Conservation (phyloP, 345 rosid genomes). For the Adansonia digitata region DNA sequence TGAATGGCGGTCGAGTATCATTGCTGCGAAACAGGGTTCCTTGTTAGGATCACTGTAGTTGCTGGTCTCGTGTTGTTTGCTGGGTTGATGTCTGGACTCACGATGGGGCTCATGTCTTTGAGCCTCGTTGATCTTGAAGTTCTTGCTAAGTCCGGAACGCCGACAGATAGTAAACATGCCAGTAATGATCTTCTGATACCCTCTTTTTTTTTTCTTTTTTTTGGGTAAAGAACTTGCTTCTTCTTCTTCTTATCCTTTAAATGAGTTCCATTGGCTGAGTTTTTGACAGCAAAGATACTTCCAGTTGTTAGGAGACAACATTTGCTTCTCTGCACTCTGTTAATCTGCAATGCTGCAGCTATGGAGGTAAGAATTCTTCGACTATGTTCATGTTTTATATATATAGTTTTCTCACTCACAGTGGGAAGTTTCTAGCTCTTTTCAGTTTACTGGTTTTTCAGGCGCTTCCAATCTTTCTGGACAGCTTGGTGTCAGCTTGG, state of each 20-base stretch:
- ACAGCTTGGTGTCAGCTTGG: conserved; percentile 48
- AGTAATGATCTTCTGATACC: conserved; percentile 23
- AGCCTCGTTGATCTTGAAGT: conserved; percentile 75
- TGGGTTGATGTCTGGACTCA: conserved; percentile 68
- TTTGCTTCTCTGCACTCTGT: conserved; percentile 56
- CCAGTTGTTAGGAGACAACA: conserved; percentile 64
- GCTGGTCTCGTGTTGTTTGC: conserved; percentile 48
- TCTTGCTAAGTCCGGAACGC: conserved; percentile 58
- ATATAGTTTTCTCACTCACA: background rate
- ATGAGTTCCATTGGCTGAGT: background rate
- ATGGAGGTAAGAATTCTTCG: conserved; percentile 48
- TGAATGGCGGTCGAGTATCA: conserved; percentile 46
- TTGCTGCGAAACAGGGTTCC: conserved; percentile 47
- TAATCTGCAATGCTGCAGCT: conserved; percentile 68
- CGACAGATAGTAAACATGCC: conserved; percentile 44
- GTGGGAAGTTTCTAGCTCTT: background rate
- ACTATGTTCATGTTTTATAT: background rate
- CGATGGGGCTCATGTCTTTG: conserved; percentile 70
- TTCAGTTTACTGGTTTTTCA: conserved; percentile 13
- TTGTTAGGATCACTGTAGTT: conserved; percentile 27
- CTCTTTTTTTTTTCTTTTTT: background rate
- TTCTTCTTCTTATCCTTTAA: background rate
- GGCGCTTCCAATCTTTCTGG: conserved; percentile 71
- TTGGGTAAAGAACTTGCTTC: background rate
- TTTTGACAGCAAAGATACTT: conserved; percentile 42